Base-by-base conservation (phyloP, 2,329 filamentous ascomycete species). In the Pestalotiopsis fici region DNA sequence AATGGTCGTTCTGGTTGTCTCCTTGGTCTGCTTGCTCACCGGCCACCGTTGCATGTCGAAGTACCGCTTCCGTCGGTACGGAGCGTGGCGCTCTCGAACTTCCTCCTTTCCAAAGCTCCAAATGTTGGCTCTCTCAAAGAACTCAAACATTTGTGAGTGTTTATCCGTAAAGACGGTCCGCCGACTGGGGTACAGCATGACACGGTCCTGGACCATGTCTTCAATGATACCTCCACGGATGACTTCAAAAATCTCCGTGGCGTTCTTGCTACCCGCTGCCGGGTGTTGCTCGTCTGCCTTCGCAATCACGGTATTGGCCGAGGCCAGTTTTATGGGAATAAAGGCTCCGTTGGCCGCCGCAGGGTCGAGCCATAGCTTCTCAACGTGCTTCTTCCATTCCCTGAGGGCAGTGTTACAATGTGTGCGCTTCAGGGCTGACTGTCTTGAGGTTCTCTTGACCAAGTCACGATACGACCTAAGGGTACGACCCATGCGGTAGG, bases 1-100 rank as follows among this genome's bases (percentile, higher is more conserved):
- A 65, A 83, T 78, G 21, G 70, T 63, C 13, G 72, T 66, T 63
- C 77, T 76, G n/a, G 69, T 74, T 5, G n/a, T n/a, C 25, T 73
- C 70, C 27, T 73, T 63, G 6, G 68, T 74, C 70, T 85, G 82
- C 64, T 82, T 72, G 28, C 80, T 71, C 23, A 82, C 56, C 43
- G 85, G 85, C 85, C 85, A 88, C 50, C 83, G 80, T 71, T 82
- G 77, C 57, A 87, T 74, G 69, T 76, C 74, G 75, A 85, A 87
- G 72, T 79, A 87, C 5, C 72, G 69, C 59, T 70, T 73, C 64
- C 76, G 73, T 18, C 72, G 74, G 64, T 74, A 75, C 25, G 69
- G 71, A 6, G 76, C 74, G 62, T 78, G 75, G 66, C 70, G 75
- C 61, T 71, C 69, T 65, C 76, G 72, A 66, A 77, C 73, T 54